Conservation (phyloP, 202 grass and related monocot species). For the Sporobolus alterniflorus region DNA sequence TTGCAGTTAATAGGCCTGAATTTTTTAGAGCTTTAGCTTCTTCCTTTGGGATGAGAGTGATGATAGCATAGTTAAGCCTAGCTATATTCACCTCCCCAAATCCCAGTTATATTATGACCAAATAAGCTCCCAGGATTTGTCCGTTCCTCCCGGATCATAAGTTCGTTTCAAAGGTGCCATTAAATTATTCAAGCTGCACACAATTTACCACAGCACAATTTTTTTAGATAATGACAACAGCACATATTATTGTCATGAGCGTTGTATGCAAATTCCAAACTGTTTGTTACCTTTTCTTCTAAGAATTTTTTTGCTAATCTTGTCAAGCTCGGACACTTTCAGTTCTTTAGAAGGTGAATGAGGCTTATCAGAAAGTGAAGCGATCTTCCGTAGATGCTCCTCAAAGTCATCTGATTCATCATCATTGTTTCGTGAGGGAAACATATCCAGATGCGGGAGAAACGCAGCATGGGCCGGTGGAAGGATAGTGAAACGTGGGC, state of each 20-base stretch:
- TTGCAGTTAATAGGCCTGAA: no score
- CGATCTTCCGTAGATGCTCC: constrained; percentile 87
- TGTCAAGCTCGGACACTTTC: constrained; percentile 81
- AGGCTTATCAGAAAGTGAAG: constrained; percentile 61
- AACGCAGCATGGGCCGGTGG: not conserved
- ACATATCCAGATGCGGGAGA: constrained; percentile 61
- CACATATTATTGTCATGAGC: not conserved
- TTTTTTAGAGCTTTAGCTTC: no score
- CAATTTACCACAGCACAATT: not conserved
- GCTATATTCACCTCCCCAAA: no score
- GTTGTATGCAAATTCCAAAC: constrained; percentile 5
- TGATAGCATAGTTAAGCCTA: no score
- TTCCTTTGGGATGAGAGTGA: no score
- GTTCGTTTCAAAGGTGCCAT: not conserved
- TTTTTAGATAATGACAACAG: no score
- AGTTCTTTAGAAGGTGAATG: constrained; percentile 73
- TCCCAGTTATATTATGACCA: not conserved
- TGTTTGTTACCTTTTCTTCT: constrained; percentile 80
- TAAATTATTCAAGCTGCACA: not conserved
- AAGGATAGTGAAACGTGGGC: not conserved
- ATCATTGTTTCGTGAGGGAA: constrained; percentile 53
- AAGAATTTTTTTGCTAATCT: constrained; percentile 92
- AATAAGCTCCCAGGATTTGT: not conserved
- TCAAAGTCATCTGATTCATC: constrained; percentile 75
- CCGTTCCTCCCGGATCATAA: not conserved